phyloP scores from a whole-genome alignment of 192 early-diverging fungal genomes.

The Linnemannia exigua region DNA sequence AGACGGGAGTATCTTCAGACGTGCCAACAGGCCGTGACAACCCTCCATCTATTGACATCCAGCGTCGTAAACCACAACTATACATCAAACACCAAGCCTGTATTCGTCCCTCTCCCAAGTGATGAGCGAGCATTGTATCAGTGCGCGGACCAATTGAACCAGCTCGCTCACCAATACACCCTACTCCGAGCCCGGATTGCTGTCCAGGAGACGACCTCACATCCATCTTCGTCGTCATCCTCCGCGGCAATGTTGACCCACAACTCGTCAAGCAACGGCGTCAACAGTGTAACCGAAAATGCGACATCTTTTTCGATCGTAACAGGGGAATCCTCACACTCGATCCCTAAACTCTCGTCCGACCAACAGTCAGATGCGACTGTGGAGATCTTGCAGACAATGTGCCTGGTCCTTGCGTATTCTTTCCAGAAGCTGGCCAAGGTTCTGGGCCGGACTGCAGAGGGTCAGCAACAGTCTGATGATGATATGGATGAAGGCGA shows the following conservation, averaged over 20 bases:
- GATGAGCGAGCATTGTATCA: constrained; percentile 25
- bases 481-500: neutral
- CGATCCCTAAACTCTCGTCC: neutral
- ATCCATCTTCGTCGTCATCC: neutral
- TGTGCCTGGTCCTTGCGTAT: constrained; percentile 39
- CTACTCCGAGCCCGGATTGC: constrained; percentile 12
- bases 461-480: neutral
- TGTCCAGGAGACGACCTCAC: neutral
- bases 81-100: neutral
- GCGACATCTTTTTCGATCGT: neutral
- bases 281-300: neutral
- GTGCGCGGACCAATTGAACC: constrained; percentile 33
- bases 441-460: constrained; percentile 8
- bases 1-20: constrained; percentile 30
- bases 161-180: constrained; percentile 43
- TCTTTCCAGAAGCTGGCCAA: constrained; percentile 35
- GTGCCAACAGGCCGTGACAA: constrained; percentile 28
- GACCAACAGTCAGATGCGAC: constrained; percentile 29
- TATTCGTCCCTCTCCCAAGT: neutral
- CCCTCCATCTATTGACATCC: constrained; percentile 21
- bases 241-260: neutral
- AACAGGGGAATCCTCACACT: neutral
- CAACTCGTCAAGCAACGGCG: neutral
- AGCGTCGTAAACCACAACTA: neutral
- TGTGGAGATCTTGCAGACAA: constrained; percentile 34